Conservation (phyloP, 2,329 filamentous ascomycete genomes). For the Massarina eburnea region DNA sequence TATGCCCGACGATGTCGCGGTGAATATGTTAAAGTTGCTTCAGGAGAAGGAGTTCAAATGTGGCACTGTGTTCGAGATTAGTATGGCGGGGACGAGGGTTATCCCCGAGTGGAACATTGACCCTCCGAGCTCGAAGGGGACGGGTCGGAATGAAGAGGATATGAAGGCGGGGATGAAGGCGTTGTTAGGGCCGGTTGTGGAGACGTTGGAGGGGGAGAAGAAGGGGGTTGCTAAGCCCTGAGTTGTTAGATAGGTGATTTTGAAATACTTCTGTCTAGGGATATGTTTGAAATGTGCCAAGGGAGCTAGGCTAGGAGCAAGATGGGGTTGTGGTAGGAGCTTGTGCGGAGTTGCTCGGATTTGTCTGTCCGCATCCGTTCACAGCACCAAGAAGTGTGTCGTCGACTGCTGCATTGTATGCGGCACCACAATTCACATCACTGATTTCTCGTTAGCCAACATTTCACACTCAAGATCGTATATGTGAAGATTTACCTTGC, state of each 20-base stretch:
- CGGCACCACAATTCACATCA: slow-evolving; percentile 52
- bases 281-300: too few relatives aligned
- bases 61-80: slow-evolving; percentile 28
- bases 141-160: slow-evolving; percentile 19
- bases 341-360: slow-evolving; percentile 27
- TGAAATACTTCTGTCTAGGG: too few relatives aligned
- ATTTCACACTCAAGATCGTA: neutral
- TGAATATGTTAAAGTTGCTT: slow-evolving; percentile 22
- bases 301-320: too few relatives aligned
- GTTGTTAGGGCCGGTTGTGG: slow-evolving; percentile 24
- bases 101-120: slow-evolving; percentile 32
- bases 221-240: slow-evolving; percentile 11
- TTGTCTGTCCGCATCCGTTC: slow-evolving; percentile 32
- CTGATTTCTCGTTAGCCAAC: slow-evolving; percentile 25
- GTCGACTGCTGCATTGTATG: slow-evolving; percentile 48
- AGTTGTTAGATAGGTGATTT: neutral
- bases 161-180: slow-evolving; percentile 14
- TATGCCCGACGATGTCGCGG: slow-evolving; percentile 25
- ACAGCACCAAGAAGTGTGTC: slow-evolving; percentile 45
- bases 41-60: slow-evolving; percentile 32
- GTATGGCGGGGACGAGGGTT: slow-evolving; percentile 17
- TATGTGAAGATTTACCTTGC: slow-evolving; percentile 37
- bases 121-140: slow-evolving; percentile 21
- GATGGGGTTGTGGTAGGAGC: slow-evolving; percentile 37
- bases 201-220: slow-evolving; percentile 19